Evolutionary conservation across 306 rosid genomes (phyloP).

Genomic region (Comarum palustre): DNA sequence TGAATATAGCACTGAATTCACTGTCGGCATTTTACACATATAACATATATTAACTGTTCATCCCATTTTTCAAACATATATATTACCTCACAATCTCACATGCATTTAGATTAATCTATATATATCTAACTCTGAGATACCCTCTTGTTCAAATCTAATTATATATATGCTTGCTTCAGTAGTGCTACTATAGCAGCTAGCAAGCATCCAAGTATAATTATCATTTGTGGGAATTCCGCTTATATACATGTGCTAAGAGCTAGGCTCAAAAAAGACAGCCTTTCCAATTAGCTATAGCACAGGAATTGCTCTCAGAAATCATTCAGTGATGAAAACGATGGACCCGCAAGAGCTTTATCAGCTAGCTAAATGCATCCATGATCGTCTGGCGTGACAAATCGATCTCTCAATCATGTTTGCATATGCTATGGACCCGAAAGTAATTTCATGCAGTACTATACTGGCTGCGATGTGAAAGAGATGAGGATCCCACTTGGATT

Average conservation of each 20-base stretch:
- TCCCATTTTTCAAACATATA: neutral
- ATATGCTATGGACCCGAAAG: neutral
- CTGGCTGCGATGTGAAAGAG: neutral
- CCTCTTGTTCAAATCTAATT: neutral
- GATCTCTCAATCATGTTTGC: neutral
- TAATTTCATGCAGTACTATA: neutral
- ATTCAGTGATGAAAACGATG: neutral
- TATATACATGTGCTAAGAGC: neutral
- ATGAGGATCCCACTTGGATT: slow-evolving; percentile 21
- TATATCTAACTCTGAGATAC: neutral
- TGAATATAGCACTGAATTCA: neutral
- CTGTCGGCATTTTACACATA: neutral
- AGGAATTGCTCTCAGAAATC: neutral
- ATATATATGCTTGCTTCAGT: neutral
- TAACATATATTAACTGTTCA: neutral
- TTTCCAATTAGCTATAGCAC: neutral
- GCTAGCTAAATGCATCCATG: slow-evolving; percentile 8
- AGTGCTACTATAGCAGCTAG: neutral
- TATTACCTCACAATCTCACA: neutral
- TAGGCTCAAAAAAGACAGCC: neutral
- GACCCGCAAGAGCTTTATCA: neutral
- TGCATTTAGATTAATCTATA: neutral
- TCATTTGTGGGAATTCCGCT: neutral
- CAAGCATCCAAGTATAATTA: neutral
- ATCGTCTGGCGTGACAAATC: neutral